These are phyloP conservation scores for Guillardia theta DNA, from an alignment of 78 protist species.

Conservation along the genomic window DNA sequence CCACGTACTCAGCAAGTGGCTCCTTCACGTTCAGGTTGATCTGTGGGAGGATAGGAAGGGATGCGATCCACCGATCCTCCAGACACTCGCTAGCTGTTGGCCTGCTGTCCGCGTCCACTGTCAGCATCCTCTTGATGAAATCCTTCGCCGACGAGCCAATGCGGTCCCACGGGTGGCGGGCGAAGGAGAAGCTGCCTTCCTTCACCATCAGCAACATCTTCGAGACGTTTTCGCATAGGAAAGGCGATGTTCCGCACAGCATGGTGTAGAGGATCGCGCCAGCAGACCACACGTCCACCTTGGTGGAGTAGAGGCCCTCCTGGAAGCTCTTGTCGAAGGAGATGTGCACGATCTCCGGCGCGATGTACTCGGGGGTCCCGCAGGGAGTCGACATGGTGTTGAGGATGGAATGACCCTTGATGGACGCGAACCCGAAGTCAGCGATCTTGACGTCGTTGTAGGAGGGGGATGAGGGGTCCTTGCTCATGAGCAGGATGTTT, in stretches of 20 bases:
- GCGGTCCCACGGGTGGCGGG: neutral
- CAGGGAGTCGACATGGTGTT: neutral
- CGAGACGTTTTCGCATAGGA: neutral
- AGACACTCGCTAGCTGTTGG: too few species aligned
- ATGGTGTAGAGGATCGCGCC: neutral
- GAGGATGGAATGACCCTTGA: neutral
- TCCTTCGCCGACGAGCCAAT: neutral
- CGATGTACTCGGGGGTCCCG: neutral
- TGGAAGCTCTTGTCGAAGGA: too few species aligned
- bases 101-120: neutral
- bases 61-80: too few species aligned
- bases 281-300: neutral
- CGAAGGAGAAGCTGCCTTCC: neutral
- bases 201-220: neutral
- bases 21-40: too few species aligned
- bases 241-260: neutral
- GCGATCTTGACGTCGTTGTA: neutral
- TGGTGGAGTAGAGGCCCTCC: neutral
- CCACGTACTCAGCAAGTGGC: too few species aligned
- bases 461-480: neutral
- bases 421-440: neutral
- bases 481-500: neutral
- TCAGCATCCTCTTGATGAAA: neutral
- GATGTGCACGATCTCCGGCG: neutral
- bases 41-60: too few species aligned